Conservation (phyloP, 495 filamentous ascomycete genomes). For the Cetradonia linearis region DNA sequence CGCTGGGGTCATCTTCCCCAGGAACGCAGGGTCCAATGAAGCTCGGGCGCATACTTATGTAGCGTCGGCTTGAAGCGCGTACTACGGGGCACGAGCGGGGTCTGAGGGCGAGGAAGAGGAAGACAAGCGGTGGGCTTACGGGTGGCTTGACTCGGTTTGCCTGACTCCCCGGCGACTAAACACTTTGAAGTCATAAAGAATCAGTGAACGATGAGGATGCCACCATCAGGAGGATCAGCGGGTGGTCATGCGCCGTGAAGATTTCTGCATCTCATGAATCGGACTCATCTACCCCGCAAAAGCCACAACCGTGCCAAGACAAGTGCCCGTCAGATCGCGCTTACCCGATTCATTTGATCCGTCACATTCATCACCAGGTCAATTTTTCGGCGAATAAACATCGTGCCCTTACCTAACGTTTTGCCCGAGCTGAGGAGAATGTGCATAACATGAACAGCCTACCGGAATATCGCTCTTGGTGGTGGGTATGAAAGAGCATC, state of each 20-base stretch:
- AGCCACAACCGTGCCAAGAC: constrained; percentile 3
- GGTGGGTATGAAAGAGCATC: not conserved
- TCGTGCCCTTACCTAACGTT: not conserved
- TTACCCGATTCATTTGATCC: not conserved
- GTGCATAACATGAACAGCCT: not conserved
- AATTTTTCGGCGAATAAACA: not conserved
- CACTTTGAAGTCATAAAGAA: not conserved
- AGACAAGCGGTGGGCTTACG: constrained; percentile 11
- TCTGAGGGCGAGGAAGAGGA: not conserved
- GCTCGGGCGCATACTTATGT: not conserved
- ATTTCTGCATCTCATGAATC: not conserved
- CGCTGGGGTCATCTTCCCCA: not conserved
- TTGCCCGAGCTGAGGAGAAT: not conserved
- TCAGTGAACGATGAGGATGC: not conserved
- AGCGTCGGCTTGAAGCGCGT: not conserved
- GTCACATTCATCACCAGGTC: not conserved
- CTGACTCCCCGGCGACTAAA: not conserved
- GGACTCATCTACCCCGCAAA: constrained; percentile 13
- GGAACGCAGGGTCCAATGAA: constrained; percentile 3
- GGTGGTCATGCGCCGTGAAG: constrained; percentile 8
- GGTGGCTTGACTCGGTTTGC: constrained; percentile 5
- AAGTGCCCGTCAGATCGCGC: constrained; percentile 3
- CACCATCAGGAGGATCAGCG: not conserved
- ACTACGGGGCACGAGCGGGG: not conserved
- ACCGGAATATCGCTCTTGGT: not conserved